A percentile compares a stretch with the other conserved stretches of the same genome.
These are phyloP conservation scores for Triticum monococcum DNA, from an alignment of 176 grass and related monocot genomes.

Conservation along the genomic window DNA sequence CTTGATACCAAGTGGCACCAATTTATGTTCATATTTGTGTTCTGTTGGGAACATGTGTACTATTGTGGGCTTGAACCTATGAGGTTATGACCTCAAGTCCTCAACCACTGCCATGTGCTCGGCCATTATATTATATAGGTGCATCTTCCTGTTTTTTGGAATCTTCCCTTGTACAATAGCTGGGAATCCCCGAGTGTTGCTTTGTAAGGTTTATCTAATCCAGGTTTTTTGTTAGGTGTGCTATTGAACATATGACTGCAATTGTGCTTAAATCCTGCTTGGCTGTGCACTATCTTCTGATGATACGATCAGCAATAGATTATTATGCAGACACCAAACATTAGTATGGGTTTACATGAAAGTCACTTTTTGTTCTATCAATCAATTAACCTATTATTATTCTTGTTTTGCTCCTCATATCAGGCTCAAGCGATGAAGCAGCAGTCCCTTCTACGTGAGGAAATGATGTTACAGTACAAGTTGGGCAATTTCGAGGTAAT, in stretches of 20 bases:
- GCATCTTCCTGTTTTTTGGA: not conserved
- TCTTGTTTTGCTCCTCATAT: conserved; percentile 17
- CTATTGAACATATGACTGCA: conserved; percentile 2
- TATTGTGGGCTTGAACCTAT: not conserved
- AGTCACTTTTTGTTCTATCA: not conserved
- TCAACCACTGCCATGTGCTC: not conserved
- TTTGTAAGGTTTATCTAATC: not conserved
- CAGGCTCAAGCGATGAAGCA: conserved; percentile 99
- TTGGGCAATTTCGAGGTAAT: conserved; percentile 87
- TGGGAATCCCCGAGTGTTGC: not conserved
- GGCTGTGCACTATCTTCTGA: not conserved
- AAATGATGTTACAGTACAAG: conserved; percentile 97
- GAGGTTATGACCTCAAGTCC: not conserved
- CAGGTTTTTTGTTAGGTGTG: conserved; percentile 6
- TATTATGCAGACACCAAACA: not conserved
- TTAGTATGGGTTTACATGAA: not conserved
- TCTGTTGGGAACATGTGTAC: not conserved
- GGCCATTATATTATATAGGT: not conserved
- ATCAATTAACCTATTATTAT: not conserved
- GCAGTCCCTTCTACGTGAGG: conserved; percentile 83
- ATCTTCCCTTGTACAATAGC: not conserved
- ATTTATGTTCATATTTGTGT: not conserved
- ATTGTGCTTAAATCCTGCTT: not conserved
- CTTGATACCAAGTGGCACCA: not conserved
- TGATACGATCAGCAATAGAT: not conserved